Evolutionary conservation across 2,329 filamentous ascomycete species (phyloP), one percentile per base, ranked within the genome.

Genomic region (Zarea fungicola): DNA sequence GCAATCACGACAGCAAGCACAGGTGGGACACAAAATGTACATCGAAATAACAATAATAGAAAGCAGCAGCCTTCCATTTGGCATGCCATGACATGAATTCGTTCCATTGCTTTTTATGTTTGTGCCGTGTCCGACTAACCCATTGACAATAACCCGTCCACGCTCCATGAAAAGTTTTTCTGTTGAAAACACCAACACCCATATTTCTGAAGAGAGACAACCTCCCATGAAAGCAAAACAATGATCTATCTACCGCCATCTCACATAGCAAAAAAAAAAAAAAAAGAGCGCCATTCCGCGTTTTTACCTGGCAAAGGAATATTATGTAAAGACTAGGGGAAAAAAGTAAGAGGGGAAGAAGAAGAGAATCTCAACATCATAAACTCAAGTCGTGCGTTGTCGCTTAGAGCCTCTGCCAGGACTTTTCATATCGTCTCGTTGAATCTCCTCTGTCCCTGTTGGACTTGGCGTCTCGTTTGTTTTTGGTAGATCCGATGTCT

Each of bases 371-470:
- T 31, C 23, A 6, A n/a, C 25, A 18, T 13, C 29, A 29, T 22
- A 16, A 23, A n/a, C n/a, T 26, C 40, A 51, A 34, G 32, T 34
- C 31, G 28, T 48, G 18, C 49, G 49, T 32, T 51, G 49, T 14
- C 49, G 39, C 39, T 51, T 51, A 9, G 49, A 48, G 23, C 23
- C 37, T 29, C 36, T 32, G 26, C 23, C 14, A n/a, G 37, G 29
- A 31, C 37, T 49, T 4, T 23, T 29, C 14, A 74, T 43, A 19
- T 76, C 75, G 8, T 72, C 65, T 10, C 73, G 65, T 14, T 59
- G 56, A 18, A 78, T 75, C 59, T 79, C 76, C 55, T 80, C 76
- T 1, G 75, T 78, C 3, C 65, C 69, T 1, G 69, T 68, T 10
- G 73, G 66, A 51, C 74, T 78, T 3, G 72, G 69, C 9, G 69